Conservation (phyloP, 2,329 filamentous ascomycete genomes). For the Aspergillus quadricinctus region DNA sequence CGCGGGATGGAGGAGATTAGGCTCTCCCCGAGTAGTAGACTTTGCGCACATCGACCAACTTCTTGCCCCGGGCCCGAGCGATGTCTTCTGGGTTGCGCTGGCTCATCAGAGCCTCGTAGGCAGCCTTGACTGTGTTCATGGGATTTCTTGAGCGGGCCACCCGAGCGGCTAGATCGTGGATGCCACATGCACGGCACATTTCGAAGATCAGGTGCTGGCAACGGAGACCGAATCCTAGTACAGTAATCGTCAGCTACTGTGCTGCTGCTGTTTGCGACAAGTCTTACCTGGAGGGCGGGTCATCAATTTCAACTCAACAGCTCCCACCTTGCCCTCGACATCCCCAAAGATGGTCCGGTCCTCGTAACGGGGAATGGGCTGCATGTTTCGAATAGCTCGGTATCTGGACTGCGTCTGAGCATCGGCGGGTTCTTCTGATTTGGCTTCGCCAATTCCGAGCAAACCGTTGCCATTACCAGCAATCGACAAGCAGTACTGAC, state of each 20-base stretch:
- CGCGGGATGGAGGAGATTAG: constrained; percentile 40
- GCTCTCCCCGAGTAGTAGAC: constrained; percentile 89
- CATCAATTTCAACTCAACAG: constrained; percentile 77
- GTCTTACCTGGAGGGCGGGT: constrained; percentile 79
- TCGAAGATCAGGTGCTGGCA: constrained; percentile 91
- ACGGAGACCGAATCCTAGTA: constrained; percentile 83
- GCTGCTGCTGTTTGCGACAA: neutral
- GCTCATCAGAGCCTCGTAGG: constrained; percentile 73
- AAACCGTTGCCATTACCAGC: constrained; percentile 84
- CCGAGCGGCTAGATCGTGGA: constrained; percentile 77
- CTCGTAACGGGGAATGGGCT: constrained; percentile 87
- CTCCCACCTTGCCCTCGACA: constrained; percentile 77
- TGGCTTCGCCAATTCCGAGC: constrained; percentile 84
- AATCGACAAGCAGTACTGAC: constrained; percentile 69
- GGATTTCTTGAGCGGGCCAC: constrained; percentile 86
- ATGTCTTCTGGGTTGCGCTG: constrained; percentile 88
- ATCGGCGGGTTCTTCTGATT: constrained; percentile 68
- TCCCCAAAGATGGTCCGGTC: constrained; percentile 86
- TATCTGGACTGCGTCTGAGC: constrained; percentile 69
- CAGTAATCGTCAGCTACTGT: constrained; percentile 7
- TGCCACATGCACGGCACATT: constrained; percentile 81
- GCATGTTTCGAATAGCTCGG: constrained; percentile 85
- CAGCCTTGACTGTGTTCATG: constrained; percentile 96
- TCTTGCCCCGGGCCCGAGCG: constrained; percentile 83
- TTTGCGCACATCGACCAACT: constrained; percentile 92